phyloP scores from a whole-genome alignment of 345 rosid genomes.

The Hypericum perforatum region DNA sequence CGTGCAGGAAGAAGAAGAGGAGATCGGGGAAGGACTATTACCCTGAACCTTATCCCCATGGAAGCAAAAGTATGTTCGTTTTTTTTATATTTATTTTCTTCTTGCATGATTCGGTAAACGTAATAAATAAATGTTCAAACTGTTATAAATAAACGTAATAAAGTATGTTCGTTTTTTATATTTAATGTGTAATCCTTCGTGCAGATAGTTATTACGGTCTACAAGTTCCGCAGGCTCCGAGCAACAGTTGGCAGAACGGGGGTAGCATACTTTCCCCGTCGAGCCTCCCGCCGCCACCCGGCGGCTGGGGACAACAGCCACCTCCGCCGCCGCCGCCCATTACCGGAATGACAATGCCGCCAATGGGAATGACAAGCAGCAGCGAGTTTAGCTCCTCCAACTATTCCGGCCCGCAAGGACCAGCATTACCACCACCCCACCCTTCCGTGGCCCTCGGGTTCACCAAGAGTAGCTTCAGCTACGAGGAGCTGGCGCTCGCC shows the following conservation, averaged over 20 bases:
- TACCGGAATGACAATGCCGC: background rate
- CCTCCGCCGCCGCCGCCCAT: background rate
- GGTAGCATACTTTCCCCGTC: constrained; percentile 30
- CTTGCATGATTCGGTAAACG: background rate
- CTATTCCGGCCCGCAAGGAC: constrained; percentile 36
- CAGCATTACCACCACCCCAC: constrained; percentile 38
- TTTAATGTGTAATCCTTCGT: no score
- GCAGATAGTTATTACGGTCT: no score
- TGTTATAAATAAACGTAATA: no score
- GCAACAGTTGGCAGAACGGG: no score
- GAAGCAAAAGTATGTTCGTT: constrained; percentile 3
- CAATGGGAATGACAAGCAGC: constrained; percentile 11
- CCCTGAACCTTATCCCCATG: constrained; percentile 18
- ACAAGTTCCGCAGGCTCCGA: no score
- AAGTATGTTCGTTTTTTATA: no score
- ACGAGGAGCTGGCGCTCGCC: constrained; percentile 2
- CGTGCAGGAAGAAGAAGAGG: constrained; percentile 43
- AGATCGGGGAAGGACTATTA: constrained; percentile 21
- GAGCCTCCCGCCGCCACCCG: constrained; percentile 11
- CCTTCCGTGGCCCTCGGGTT: constrained; percentile 40
- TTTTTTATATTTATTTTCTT: background rate
- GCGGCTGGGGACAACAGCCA: constrained; percentile 24
- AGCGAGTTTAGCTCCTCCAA: constrained; percentile 40
- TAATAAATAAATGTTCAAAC: no score
- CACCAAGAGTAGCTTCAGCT: background rate